These are phyloP conservation scores for Parachaetomium inaequale DNA, from an alignment of 495 filamentous ascomycete genomes.

Conservation along the genomic window DNA sequence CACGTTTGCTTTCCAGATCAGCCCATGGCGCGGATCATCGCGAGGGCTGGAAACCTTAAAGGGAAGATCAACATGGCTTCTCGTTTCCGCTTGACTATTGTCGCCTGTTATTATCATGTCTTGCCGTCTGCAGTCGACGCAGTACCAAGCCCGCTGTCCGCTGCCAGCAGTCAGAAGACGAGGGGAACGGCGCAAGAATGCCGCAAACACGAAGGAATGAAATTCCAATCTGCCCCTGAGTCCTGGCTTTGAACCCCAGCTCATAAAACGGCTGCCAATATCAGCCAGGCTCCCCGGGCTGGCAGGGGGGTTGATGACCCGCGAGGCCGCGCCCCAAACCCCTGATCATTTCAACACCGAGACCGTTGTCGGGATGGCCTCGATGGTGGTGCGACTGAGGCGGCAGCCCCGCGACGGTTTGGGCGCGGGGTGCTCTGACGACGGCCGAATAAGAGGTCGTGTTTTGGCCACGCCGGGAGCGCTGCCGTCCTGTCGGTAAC, in stretches of 20 bases:
- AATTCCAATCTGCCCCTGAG: background rate
- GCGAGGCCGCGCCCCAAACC: background rate
- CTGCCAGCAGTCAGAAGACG: background rate
- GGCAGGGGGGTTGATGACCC: conserved; percentile 1
- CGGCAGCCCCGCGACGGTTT: background rate
- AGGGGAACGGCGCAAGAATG: background rate
- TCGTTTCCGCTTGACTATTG: background rate
- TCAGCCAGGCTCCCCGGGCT: background rate
- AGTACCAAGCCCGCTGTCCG: too few species aligned
- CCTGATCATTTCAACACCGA: conserved; percentile 1
- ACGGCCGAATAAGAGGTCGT: background rate
- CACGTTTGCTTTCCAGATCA: background rate
- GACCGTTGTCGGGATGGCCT: background rate
- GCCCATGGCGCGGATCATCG: background rate
- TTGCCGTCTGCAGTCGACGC: background rate
- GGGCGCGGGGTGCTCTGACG: background rate
- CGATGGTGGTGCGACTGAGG: background rate
- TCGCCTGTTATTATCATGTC: background rate
- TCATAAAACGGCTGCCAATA: background rate
- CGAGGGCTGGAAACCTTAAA: background rate
- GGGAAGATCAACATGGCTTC: background rate
- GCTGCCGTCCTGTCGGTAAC: background rate
- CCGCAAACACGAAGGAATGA: background rate
- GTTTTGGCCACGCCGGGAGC: background rate
- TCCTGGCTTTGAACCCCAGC: background rate